These are phyloP conservation scores for Orychophragmus violaceus DNA, from an alignment of 345 rosid species.

Conservation along the genomic window DNA sequence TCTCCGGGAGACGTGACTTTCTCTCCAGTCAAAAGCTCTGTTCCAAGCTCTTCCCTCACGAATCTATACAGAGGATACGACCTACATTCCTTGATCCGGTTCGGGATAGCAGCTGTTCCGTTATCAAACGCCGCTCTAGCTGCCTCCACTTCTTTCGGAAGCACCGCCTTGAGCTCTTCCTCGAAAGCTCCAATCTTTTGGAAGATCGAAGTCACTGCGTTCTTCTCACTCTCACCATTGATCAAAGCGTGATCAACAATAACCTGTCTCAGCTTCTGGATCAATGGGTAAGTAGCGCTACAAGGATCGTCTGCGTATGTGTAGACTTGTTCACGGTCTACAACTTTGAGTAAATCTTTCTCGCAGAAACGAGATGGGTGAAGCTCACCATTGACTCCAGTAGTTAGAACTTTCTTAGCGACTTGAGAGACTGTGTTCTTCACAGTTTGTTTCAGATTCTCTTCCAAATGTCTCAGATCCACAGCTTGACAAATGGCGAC, in stretches of 20 bases:
- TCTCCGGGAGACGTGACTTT: slow-evolving; percentile 59
- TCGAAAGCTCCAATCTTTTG: slow-evolving; percentile 57
- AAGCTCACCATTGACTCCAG: slow-evolving; percentile 54
- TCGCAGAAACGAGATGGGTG: slow-evolving; percentile 64
- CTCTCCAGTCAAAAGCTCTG: slow-evolving; percentile 57
- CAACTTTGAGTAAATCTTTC: slow-evolving; percentile 52
- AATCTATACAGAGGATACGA: slow-evolving; percentile 67
- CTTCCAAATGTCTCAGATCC: slow-evolving; percentile 70
- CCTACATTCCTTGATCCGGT: slow-evolving; percentile 64
- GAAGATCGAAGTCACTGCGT: slow-evolving; percentile 46
- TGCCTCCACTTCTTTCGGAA: slow-evolving; percentile 58
- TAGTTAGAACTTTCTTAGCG: slow-evolving; percentile 43
- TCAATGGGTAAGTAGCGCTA: slow-evolving; percentile 50
- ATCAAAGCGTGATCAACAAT: slow-evolving; percentile 57
- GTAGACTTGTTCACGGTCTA: slow-evolving; percentile 48
- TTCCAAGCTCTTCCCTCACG: slow-evolving; percentile 55
- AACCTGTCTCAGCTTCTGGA: slow-evolving; percentile 58
- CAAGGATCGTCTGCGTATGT: slow-evolving; percentile 66
- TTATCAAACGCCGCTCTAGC: slow-evolving; percentile 45
- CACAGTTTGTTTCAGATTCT: slow-evolving; percentile 50
- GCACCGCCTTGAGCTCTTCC: slow-evolving; percentile 44
- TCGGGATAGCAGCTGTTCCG: slow-evolving; percentile 44
- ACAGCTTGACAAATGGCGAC: slow-evolving; percentile 68
- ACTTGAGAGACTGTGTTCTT: slow-evolving; percentile 52
- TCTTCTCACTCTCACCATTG: slow-evolving; percentile 54